phyloP scores from a whole-genome alignment of 345 rosid species.

The Cardamine occulta region DNA sequence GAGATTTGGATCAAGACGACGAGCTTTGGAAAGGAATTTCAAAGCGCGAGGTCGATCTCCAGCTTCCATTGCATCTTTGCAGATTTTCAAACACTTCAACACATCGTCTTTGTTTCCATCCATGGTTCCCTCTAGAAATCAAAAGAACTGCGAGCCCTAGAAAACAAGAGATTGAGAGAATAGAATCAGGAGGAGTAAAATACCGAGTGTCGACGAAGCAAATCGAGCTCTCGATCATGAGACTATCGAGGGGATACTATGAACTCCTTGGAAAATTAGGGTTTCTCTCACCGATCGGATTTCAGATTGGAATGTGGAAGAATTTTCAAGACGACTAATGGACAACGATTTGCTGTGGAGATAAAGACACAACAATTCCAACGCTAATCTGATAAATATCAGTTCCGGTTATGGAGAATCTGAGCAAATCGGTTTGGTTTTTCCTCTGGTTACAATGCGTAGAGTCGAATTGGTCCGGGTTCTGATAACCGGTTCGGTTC shows the following conservation, averaged over 20 bases:
- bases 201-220: slow-evolving; percentile 6
- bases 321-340: background rate
- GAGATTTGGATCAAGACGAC: slow-evolving; percentile 85
- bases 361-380: background rate
- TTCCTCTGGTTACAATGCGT: background rate
- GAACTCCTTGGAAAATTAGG: slow-evolving; percentile 18
- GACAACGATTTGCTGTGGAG: slow-evolving; percentile 14
- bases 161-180: slow-evolving; percentile 33
- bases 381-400: background rate
- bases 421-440: background rate
- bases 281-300: slow-evolving; percentile 39
- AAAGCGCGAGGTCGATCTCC: slow-evolving; percentile 84
- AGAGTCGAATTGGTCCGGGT: slow-evolving; percentile 3
- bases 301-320: slow-evolving; percentile 31
- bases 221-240: slow-evolving; percentile 30
- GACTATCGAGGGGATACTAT: background rate
- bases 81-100: slow-evolving; percentile 79
- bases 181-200: slow-evolving; percentile 25
- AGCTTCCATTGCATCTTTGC: slow-evolving; percentile 67
- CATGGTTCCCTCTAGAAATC: slow-evolving; percentile 47
- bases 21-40: slow-evolving; percentile 83
- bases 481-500: background rate
- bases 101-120: slow-evolving; percentile 98
- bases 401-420: background rate
- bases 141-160: slow-evolving; percentile 13